Evolutionary conservation across 192 early-diverging fungal genomes (phyloP).

Genomic region (Coemansia umbellata): DNA sequence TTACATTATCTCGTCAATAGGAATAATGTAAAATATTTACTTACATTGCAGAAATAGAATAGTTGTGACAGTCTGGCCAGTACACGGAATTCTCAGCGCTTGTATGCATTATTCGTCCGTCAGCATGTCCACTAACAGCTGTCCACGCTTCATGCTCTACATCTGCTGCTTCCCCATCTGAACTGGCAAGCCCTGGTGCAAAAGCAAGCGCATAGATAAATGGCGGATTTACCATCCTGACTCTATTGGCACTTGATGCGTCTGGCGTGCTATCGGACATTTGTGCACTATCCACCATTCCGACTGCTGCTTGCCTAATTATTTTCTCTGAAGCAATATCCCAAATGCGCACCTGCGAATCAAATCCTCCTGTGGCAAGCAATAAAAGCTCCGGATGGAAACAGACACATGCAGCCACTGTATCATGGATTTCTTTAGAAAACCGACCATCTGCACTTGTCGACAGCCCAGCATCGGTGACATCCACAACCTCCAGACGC

Average conservation of each 20-base stretch:
- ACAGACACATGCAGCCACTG: slow-evolving; percentile 29
- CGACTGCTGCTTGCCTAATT: not conserved
- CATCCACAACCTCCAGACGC: slow-evolving; percentile 14
- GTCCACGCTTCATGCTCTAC: not conserved
- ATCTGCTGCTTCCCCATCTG: not conserved
- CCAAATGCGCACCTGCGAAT: slow-evolving; percentile 33
- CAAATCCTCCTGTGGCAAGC: slow-evolving; percentile 39
- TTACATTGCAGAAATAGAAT: slow-evolving; percentile 45
- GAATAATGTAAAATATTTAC: not conserved
- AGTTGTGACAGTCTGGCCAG: slow-evolving; percentile 29
- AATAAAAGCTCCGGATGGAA: slow-evolving; percentile 26
- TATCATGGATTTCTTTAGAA: slow-evolving; percentile 13
- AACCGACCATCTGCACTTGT: not conserved
- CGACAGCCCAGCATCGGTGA: slow-evolving; percentile 13
- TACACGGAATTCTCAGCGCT: slow-evolving; percentile 1
- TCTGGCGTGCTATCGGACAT: not conserved
- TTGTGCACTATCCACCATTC: not conserved
- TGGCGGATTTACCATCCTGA: slow-evolving; percentile 36
- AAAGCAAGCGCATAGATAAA: slow-evolving; percentile 44
- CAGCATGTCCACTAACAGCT: slow-evolving; percentile 45
- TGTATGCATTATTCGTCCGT: slow-evolving; percentile 39
- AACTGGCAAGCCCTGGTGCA: not conserved
- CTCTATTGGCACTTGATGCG: not conserved
- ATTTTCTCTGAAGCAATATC: slow-evolving; percentile 29
- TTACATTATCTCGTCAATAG: too few species aligned